Base-by-base conservation (phyloP, 2,329 filamentous ascomycete genomes). In the Fusarium anthophilum region DNA sequence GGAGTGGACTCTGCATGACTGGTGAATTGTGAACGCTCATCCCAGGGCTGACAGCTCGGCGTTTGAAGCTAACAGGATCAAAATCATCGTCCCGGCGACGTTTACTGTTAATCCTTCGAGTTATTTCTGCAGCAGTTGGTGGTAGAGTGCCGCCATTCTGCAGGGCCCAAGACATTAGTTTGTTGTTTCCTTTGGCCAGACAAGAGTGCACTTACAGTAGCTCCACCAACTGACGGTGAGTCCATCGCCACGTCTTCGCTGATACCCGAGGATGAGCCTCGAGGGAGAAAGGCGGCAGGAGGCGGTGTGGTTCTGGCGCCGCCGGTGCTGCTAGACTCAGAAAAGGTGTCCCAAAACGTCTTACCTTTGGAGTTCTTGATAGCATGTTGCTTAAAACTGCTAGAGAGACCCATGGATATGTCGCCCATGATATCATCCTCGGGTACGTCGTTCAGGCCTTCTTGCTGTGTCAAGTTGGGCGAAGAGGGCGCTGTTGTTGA, bases 1-100 rank as follows among this genome's bases (percentile, higher is more conserved):
- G 91, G 73, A 93, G 89, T 3, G 95, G 94, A 63, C 93, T 96
- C 80, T 98, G 94, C 76, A 96, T 89, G 41, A 98, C 88, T 3
- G 96, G 96, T 70, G 94, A 97, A 82, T 96, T 97, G 78, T 97
- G 94, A 4, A 93, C 92, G 81, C 94, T 97, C 87, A 98, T 91
- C 22, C 95, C 94, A 1, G 96, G 96, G 67, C 93, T 96, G 6
- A 98, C 96, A 30, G 96, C 96, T 48, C 96, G 90, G 22, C 96
- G 90, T 83, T 98, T 98, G 85, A 98, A 95, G 70, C 92, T 93
- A 44, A 91, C 89, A 5, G 94, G 92, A 80, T 98, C 95, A 65
- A 98, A 92, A 78, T 98, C 95, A 78, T 98, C 95, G 71, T 98
- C 96, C 63, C 95, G 89, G 28, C 94, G 90, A n/a, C 96, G 91